phyloP scores from a whole-genome alignment of 257 asterid genomes.

The Nicotiana sylvestris region DNA sequence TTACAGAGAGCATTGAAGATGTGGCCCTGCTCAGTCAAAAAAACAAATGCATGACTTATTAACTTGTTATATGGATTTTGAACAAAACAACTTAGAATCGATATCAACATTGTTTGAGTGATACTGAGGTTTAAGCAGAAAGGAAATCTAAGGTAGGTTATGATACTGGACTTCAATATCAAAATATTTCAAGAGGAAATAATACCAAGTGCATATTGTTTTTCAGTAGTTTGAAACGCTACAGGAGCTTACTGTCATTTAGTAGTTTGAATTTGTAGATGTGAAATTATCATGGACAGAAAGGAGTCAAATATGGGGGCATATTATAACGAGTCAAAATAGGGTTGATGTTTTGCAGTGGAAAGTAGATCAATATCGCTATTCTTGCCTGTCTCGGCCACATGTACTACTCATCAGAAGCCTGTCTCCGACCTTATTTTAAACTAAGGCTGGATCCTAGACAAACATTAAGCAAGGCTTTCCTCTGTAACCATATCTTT shows the following conservation, averaged over 20 bases:
- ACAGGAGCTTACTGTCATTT: not conserved
- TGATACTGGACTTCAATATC: not conserved
- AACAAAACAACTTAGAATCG: not conserved
- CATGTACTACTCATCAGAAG: not conserved
- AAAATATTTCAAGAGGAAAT: not conserved
- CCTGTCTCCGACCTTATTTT: not conserved
- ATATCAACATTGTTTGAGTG: not conserved
- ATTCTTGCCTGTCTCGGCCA: not conserved
- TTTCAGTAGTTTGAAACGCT: too few species aligned
- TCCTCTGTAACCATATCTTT: not conserved
- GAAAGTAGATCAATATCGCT: not conserved
- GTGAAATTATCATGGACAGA: not conserved
- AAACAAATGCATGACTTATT: not conserved
- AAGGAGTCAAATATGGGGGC: not conserved
- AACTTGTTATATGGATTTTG: not conserved
- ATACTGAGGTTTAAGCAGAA: not conserved
- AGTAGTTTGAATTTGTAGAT: not conserved
- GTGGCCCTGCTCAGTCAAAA: constrained; percentile 35
- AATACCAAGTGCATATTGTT: not conserved
- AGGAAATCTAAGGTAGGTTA: not conserved
- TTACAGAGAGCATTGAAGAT: constrained; percentile 20
- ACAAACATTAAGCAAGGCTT: not conserved
- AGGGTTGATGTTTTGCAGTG: not conserved
- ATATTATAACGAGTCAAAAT: not conserved
- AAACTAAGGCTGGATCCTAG: not conserved